A percentile compares a stretch with the other conserved stretches of the same genome.
These are phyloP conservation scores for Trichoderma atroviride DNA, from an alignment of 2,329 filamentous ascomycete genomes.

Conservation along the genomic window DNA sequence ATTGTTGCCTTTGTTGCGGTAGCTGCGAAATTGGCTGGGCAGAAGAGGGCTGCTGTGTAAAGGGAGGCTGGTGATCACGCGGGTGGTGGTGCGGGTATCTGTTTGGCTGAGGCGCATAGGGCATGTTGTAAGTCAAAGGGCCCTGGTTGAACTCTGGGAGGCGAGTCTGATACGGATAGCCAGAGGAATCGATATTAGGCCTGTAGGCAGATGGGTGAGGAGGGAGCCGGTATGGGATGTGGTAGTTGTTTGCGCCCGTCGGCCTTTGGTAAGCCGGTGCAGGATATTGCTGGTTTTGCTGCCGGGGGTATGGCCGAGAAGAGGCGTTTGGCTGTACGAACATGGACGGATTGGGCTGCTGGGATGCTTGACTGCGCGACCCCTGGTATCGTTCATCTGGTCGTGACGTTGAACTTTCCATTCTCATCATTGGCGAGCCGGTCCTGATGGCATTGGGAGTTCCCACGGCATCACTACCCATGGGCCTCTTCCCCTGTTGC, in stretches of 20 bases:
- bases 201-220: constrained; percentile 25
- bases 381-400: constrained; percentile 31
- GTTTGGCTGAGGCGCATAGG: constrained; percentile 12
- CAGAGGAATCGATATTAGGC: constrained; percentile 30
- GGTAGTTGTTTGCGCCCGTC: constrained; percentile 14
- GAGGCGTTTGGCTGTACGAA: background rate
- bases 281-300: constrained; percentile 6
- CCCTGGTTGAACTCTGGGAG: constrained; percentile 7
- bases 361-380: background rate
- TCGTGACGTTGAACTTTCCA: constrained; percentile 42
- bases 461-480: constrained; percentile 13
- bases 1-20: constrained; percentile 28
- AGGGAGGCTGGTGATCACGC: constrained; percentile 21
- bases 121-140: constrained; percentile 12
- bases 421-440: constrained; percentile 43
- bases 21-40: constrained; percentile 22
- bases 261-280: background rate
- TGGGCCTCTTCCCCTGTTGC: constrained; percentile 1
- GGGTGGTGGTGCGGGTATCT: constrained; percentile 23
- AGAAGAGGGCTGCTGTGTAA: constrained; percentile 23
- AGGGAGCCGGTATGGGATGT: constrained; percentile 21
- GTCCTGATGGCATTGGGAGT: constrained; percentile 31
- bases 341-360: background rate
- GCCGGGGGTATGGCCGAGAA: background rate
- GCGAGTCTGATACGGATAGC: constrained; percentile 27